These are phyloP conservation scores for Suillus variegatus DNA, from an alignment of 768 basidiomycete species.

Conservation along the genomic window DNA sequence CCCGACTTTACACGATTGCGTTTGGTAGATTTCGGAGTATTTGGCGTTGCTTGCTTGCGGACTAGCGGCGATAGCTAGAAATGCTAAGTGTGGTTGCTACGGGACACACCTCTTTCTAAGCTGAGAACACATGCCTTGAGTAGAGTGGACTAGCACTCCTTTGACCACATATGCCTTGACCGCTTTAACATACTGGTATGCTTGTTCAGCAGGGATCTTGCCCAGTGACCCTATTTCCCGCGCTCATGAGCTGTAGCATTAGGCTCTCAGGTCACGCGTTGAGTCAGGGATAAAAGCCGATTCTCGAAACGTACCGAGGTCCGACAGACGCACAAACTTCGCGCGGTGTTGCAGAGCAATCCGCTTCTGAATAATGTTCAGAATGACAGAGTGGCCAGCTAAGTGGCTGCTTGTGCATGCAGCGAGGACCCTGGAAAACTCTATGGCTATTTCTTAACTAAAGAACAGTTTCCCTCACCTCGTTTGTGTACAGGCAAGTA, in stretches of 20 bases:
- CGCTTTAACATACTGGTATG: not conserved
- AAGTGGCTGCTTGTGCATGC: not conserved
- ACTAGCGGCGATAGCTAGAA: too few species aligned
- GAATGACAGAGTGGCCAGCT: not conserved
- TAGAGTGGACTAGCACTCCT: not conserved
- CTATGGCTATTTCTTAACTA: not conserved
- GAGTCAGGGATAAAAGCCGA: not conserved
- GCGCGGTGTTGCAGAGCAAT: not conserved
- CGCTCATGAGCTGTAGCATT: not conserved
- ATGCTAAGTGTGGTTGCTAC: not conserved
- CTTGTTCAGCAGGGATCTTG: not conserved
- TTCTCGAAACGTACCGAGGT: not conserved
- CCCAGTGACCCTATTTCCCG: not conserved
- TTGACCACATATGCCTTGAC: not conserved
- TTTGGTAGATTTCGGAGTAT: too few species aligned
- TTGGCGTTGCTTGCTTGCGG: too few species aligned
- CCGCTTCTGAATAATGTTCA: not conserved
- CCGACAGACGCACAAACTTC: constrained; percentile 1
- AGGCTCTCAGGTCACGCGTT: not conserved
- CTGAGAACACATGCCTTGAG: not conserved
- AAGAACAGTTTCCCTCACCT: not conserved
- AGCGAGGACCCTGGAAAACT: not conserved
- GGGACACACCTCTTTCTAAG: not conserved
- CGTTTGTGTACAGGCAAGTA: too few species aligned
- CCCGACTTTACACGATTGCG: too few species aligned